Base-by-base conservation (phyloP, 306 rosid genomes). In the Chamaecrista fasciculata region DNA sequence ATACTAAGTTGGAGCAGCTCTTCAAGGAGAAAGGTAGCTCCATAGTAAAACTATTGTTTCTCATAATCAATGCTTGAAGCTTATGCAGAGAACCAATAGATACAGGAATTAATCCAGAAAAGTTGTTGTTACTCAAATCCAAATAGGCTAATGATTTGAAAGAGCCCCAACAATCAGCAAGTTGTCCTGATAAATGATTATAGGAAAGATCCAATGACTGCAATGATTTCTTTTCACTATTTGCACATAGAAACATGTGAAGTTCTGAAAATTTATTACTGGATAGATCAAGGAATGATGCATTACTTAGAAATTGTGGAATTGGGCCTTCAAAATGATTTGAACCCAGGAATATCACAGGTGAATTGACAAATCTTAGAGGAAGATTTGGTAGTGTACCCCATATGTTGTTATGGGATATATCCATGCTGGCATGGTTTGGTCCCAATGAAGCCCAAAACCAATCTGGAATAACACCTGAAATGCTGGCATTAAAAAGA, bases 121-220 rank as follows among this genome's bases (percentile, higher is more conserved):
- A 43, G 0, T 42, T 43, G 0, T 74, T 74, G 0, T 56, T 8
- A 56, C 72, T 74, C 23, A 74, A 14, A n/a, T 74, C 26, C 2
- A 74, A 18, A 44, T 55, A 56, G 4, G 0, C 34, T 2, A 76
- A 21, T 53, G 78, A 53, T 3, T 48, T 53, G 78, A 64, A 53
- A 10, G 47, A 10, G 1, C 12, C 64, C 77, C 69, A 71, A 26
- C 81, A 77, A 37, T 71, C 18, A 5, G 77, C 69, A 57, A 77
- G 51, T 2, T 44, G n/a, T 3, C 63, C 68, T 0, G 40, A 67
- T 3, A 73, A 11, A 3, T 15, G 56, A 6, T 68, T 76, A 2
- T 25, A 12, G 1, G 75, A 76, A 60, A 60, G 24, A n/a, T 76
- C 70, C 4, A 76, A 10, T 4, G 11, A 5, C 21, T 11, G n/a